Conservation (phyloP, 164 flowering plant species). For the Chloranthus sessilifolius region DNA sequence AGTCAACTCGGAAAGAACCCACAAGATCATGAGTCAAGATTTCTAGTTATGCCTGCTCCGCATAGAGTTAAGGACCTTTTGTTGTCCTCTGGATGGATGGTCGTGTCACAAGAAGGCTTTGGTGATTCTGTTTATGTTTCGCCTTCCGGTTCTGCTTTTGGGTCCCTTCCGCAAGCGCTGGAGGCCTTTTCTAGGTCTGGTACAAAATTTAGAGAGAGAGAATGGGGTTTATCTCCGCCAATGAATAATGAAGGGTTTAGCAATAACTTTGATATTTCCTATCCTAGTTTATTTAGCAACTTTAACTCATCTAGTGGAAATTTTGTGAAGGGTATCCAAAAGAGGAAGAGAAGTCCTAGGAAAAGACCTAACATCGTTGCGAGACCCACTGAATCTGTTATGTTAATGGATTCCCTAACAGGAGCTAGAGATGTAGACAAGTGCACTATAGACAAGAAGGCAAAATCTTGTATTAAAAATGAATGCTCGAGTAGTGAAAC, state of each 20-base stretch:
- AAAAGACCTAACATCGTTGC: background rate
- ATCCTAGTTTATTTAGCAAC: background rate
- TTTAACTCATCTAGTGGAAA: background rate
- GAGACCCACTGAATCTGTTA: background rate
- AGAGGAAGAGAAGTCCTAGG: constrained; percentile 4
- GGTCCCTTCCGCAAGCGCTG: constrained; percentile 17
- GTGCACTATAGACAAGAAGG: constrained; percentile 6
- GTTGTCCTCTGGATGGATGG: constrained; percentile 17
- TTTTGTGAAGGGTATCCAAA: background rate
- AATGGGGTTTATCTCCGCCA: constrained; percentile 4
- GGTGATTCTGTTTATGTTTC: constrained; percentile 11
- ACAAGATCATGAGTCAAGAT: background rate
- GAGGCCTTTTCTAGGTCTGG: constrained; percentile 9
- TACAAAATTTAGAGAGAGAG: constrained; percentile 4
- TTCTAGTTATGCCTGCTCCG: background rate
- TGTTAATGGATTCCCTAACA: background rate
- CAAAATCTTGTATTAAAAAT: constrained; percentile 7
- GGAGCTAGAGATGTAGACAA: background rate
- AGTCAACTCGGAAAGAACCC: background rate
- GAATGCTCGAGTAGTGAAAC: constrained; percentile 7
- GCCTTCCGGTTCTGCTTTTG: constrained; percentile 17
- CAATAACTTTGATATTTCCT: background rate
- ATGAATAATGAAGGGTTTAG: background rate
- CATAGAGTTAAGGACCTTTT: constrained; percentile 6
- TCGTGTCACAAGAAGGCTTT: background rate